Percentiles rank a stretch among this genome's conserved stretches.
These are phyloP conservation scores for Aspergillus pseudoterreus DNA, from an alignment of 2,329 filamentous ascomycete species.

Conservation along the genomic window DNA sequence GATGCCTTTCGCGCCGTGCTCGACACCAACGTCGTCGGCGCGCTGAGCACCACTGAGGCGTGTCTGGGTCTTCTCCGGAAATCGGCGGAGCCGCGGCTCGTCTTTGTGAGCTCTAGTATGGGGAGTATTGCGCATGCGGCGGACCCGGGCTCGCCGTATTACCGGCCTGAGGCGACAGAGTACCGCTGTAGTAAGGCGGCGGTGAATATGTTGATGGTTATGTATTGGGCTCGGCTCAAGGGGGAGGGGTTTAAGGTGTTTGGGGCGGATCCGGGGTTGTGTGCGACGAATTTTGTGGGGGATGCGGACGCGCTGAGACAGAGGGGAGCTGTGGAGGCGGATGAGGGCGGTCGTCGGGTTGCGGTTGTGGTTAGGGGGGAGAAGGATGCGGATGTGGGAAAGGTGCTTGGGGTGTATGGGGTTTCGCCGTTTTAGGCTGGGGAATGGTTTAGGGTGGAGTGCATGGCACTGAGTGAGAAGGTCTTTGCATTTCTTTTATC, in stretches of 20 bases:
- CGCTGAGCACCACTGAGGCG: conserved; percentile 34
- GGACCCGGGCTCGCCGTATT: conserved; percentile 25
- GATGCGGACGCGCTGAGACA: conserved; percentile 11
- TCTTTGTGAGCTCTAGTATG: conserved; percentile 39
- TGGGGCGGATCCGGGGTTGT: conserved; percentile 43
- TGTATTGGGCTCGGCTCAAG: conserved; percentile 28
- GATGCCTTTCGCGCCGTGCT: conserved; percentile 30
- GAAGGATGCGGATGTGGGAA: conserved; percentile 39
- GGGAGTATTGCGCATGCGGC: conserved; percentile 29
- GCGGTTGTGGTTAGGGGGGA: conserved; percentile 23
- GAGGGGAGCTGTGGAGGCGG: conserved; percentile 13
- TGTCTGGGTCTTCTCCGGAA: conserved; percentile 32
- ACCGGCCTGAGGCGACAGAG: conserved; percentile 26
- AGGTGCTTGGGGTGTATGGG: conserved; percentile 14
- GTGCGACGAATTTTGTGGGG: conserved; percentile 36
- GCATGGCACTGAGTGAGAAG: too few species aligned
- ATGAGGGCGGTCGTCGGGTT: conserved; percentile 10
- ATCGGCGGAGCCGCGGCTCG: conserved; percentile 30
- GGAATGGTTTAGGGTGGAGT: too few species aligned
- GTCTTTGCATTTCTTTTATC: too few species aligned
- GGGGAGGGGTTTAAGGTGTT: conserved; percentile 49
- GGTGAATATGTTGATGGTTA: conserved; percentile 45
- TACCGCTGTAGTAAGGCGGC: conserved; percentile 45
- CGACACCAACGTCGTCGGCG: conserved; percentile 37
- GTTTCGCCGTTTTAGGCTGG: conserved; percentile 7